Evolutionary conservation across 2,329 filamentous ascomycete genomes (phyloP).

Genomic region (Colletotrichum theobromicola): DNA sequence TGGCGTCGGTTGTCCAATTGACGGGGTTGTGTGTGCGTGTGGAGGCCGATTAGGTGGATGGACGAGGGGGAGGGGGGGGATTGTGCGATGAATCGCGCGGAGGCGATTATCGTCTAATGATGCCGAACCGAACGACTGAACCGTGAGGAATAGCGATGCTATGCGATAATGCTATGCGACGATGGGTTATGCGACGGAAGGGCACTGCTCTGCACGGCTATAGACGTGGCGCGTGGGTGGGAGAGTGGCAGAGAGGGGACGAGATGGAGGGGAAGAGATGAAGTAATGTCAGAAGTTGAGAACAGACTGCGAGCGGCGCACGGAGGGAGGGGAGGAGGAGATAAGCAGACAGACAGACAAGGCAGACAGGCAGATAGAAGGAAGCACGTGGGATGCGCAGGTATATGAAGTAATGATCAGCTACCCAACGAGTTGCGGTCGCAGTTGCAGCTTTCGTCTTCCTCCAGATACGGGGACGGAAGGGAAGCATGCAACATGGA

Average conservation of each 20-base stretch:
- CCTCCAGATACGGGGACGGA: neutral
- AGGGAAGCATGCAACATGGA: neutral
- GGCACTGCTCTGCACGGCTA: neutral
- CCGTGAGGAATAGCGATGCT: neutral
- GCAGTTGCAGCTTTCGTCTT: neutral
- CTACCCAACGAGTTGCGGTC: neutral
- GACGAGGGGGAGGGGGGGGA: neutral
- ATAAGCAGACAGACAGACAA: neutral
- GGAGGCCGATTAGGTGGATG: neutral
- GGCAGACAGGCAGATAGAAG: neutral
- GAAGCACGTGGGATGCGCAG: constrained; percentile 16
- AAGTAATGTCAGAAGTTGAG: neutral
- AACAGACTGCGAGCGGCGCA: neutral
- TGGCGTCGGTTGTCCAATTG: neutral
- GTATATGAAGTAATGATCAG: constrained; percentile 10
- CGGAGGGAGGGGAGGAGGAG: neutral
- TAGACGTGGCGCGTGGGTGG: neutral
- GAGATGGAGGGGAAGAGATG: neutral
- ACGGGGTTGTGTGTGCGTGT: neutral
- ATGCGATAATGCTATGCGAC: neutral
- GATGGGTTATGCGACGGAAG: neutral
- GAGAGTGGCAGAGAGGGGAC: neutral
- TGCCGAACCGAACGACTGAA: neutral
- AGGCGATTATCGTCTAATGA: neutral
- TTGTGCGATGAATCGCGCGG: neutral